These are phyloP conservation scores for Petasospora rhodanensis DNA, from an alignment of 1,139 yeast genomes.

Conservation along the genomic window DNA sequence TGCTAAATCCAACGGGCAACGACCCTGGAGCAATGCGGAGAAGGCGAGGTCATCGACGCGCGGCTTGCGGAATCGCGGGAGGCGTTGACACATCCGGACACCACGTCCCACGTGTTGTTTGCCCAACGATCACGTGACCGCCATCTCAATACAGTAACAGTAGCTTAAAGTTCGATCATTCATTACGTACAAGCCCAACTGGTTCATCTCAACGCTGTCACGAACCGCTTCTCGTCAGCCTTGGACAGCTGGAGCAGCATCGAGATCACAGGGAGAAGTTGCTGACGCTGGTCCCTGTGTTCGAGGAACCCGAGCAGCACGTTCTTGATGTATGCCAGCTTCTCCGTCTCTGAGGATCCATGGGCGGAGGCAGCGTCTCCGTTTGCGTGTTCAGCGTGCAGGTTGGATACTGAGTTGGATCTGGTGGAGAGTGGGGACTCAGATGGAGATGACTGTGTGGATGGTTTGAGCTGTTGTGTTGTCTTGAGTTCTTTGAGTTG, in stretches of 20 bases:
- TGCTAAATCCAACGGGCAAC: too few relatives aligned
- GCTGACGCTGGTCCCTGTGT: slow-evolving; percentile 85
- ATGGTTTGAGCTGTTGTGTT: slow-evolving; percentile 14
- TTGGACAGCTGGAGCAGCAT: slow-evolving; percentile 64
- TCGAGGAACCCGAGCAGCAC: slow-evolving; percentile 86
- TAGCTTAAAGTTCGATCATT: too few relatives aligned
- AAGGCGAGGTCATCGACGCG: neutral
- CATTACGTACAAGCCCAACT: too few relatives aligned
- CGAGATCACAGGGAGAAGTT: slow-evolving; percentile 79
- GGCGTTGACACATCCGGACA: slow-evolving; percentile 5
- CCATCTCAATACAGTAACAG: too few relatives aligned
- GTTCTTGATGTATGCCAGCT: slow-evolving; percentile 77
- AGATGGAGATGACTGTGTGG: slow-evolving; percentile 9
- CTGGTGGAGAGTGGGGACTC: slow-evolving; percentile 23
- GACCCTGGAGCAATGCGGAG: slow-evolving; percentile 7
- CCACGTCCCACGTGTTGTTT: slow-evolving; percentile 1
- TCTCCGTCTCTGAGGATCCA: slow-evolving; percentile 26
- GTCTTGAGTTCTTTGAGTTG: slow-evolving; percentile 44
- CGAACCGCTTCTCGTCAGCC: slow-evolving; percentile 67
- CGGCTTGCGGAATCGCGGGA: slow-evolving; percentile 1
- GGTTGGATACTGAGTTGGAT: slow-evolving; percentile 23
- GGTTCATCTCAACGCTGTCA: slow-evolving; percentile 52
- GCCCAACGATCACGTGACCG: too few relatives aligned
- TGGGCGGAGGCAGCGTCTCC: neutral
- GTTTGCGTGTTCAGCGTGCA: slow-evolving; percentile 9